Evolutionary conservation across 1,139 yeast species (phyloP).

Genomic region (Geotrichum aggregatum): DNA sequence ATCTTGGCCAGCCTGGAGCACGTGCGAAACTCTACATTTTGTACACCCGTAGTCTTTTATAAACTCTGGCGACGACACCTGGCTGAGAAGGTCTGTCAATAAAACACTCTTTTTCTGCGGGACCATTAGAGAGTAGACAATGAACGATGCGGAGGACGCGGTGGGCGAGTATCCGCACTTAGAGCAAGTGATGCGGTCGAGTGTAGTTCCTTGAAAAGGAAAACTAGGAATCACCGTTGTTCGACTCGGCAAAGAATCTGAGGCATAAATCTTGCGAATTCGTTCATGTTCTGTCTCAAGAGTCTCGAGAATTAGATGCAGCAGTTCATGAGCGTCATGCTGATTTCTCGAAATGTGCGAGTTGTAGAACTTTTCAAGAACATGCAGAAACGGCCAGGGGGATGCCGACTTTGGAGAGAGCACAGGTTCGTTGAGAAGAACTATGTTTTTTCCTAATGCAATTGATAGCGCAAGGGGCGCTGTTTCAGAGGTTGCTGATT

Average conservation of each 20-base stretch:
- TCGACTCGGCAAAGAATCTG: slow-evolving; percentile 3
- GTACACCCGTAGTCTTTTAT: slow-evolving; percentile 80
- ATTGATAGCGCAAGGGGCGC: slow-evolving; percentile 23
- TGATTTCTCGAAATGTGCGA: slow-evolving; percentile 76
- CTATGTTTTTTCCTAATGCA: slow-evolving; percentile 53
- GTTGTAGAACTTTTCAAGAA: slow-evolving; percentile 70
- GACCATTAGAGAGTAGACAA: slow-evolving; percentile 68
- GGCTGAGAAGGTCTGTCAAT: slow-evolving; percentile 52
- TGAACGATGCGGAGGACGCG: slow-evolving; percentile 57
- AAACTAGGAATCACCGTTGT: slow-evolving; percentile 48
- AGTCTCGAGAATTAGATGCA: slow-evolving; percentile 75
- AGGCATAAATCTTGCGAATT: slow-evolving; percentile 41
- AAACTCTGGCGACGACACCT: slow-evolving; percentile 57
- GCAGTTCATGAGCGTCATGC: slow-evolving; percentile 91
- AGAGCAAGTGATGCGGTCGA: slow-evolving; percentile 66
- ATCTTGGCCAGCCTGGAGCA: slow-evolving; percentile 15
- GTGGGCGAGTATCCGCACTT: slow-evolving; percentile 62
- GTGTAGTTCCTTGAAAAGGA: slow-evolving; percentile 68
- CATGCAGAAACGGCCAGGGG: slow-evolving; percentile 74
- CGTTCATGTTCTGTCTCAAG: slow-evolving; percentile 60
- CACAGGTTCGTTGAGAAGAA: slow-evolving; percentile 61
- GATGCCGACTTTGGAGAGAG: slow-evolving; percentile 53
- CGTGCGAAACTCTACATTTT: slow-evolving; percentile 48
- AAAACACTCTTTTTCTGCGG: slow-evolving; percentile 55
- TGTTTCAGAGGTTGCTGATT: not conserved